Conservation (phyloP, 805 yeast species). For the Torulaspora microellipsoides region DNA sequence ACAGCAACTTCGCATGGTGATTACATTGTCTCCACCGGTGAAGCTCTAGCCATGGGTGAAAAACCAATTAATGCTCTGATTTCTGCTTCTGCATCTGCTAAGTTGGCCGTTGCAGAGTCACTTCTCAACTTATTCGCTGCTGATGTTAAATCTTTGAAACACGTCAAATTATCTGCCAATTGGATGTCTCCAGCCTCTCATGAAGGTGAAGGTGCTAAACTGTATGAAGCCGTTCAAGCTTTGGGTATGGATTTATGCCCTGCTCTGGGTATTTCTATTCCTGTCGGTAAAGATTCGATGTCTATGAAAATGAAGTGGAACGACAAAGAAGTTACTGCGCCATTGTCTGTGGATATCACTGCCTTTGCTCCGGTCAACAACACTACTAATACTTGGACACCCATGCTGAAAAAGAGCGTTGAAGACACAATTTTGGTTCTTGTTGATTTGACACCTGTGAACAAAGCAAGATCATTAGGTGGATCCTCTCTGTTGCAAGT, state of each 20-base stretch:
- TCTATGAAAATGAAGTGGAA: conserved; percentile 99
- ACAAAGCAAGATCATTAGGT: conserved; percentile 59
- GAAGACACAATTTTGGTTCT: conserved; percentile 63
- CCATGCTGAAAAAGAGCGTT: conserved; percentile 53
- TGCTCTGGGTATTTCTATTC: conserved; percentile 82
- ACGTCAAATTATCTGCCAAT: conserved; percentile 87
- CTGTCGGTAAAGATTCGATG: conserved; percentile 99
- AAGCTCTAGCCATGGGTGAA: conserved; percentile 97
- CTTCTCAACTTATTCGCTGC: conserved; percentile 85
- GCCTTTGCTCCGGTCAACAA: conserved; percentile 85
- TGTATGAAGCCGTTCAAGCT: conserved; percentile 96
- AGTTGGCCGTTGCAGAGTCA: conserved; percentile 94
- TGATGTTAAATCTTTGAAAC: conserved; percentile 67
- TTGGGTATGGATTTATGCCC: conserved; percentile 94
- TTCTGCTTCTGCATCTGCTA: conserved; percentile 85
- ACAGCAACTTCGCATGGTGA: conserved; percentile 87
- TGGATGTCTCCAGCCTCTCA: conserved; percentile 99
- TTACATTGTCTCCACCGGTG: conserved; percentile 72
- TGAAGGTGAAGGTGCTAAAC: conserved; percentile 89
- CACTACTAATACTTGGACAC: conserved; percentile 94
- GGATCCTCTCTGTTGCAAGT: conserved; percentile 96
- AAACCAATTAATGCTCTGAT: conserved; percentile 86
- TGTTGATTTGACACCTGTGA: conserved; percentile 68
- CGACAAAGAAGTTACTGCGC: conserved; percentile 89
- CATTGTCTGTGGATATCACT: conserved; percentile 83